Evolutionary conservation across 2,329 filamentous ascomycete species (phyloP).

Genomic region (Verticillium nubilum): DNA sequence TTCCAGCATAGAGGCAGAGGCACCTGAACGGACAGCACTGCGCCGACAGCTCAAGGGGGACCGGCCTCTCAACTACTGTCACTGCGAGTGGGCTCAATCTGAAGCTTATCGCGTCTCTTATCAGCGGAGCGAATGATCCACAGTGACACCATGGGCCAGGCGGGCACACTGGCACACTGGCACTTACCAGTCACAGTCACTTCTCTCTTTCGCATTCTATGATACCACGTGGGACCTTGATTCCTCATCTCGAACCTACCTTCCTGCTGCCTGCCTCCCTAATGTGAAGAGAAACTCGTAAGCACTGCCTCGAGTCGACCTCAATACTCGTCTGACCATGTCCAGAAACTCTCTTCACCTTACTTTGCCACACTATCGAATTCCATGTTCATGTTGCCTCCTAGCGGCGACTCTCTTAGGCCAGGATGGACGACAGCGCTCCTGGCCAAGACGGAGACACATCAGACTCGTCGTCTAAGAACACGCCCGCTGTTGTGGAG

Average conservation of each 20-base stretch:
- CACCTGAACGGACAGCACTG: neutral
- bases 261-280: neutral
- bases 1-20: neutral
- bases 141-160: neutral
- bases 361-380: neutral
- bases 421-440: conserved; percentile 17
- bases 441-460: conserved; percentile 16
- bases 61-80: neutral
- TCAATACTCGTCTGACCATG: neutral
- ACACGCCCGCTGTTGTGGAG: conserved; percentile 33
- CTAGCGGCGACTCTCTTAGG: neutral
- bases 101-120: neutral
- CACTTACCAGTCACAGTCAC: neutral
- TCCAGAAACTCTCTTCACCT: neutral
- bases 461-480: conserved; percentile 11
- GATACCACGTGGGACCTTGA: neutral
- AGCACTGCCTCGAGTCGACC: neutral
- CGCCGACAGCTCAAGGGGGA: neutral
- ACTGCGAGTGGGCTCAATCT: neutral
- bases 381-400: conserved; percentile 5
- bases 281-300: neutral
- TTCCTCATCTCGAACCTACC: neutral
- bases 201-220: neutral
- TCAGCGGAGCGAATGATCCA: neutral
- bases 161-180: neutral